Conservation (phyloP, 345 rosid species). For the Noccaea caerulescens region DNA sequence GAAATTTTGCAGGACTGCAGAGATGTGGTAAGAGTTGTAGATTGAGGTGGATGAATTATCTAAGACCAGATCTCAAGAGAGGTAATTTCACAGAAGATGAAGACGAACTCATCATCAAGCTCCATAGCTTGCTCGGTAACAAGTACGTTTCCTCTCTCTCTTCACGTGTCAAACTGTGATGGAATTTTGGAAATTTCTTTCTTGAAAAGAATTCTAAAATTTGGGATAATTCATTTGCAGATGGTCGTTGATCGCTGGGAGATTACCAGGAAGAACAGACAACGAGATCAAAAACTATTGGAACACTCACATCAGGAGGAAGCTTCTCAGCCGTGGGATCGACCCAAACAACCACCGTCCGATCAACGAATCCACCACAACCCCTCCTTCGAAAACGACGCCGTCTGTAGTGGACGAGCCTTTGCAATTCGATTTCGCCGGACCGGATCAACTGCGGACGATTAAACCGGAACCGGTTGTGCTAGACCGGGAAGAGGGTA, state of each 20-base stretch:
- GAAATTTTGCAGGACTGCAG: conserved; percentile 56
- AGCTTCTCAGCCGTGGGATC: conserved; percentile 73
- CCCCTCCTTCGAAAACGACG: conserved; percentile 21
- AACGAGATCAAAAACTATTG: conserved; percentile 89
- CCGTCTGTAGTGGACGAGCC: conserved; percentile 16
- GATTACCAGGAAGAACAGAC: conserved; percentile 87
- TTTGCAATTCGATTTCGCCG: conserved; percentile 23
- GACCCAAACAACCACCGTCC: conserved; percentile 75
- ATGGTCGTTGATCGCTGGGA: conserved; percentile 88
- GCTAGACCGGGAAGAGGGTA: conserved; percentile 28
- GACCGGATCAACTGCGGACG: conserved; percentile 19
- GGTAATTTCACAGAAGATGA: conserved; percentile 83
- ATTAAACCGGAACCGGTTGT: conserved; percentile 40
- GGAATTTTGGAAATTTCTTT: neutral
- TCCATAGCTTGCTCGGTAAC: conserved; percentile 82
- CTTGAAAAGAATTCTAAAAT: neutral
- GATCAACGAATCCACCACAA: conserved; percentile 40
- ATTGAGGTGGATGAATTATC: conserved; percentile 71
- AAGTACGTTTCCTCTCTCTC: conserved; percentile 49
- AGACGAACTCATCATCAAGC: conserved; percentile 79
- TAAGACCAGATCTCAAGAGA: conserved; percentile 83
- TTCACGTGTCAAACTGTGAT: neutral
- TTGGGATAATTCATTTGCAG: conserved; percentile 35
- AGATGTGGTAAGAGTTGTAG: conserved; percentile 91
- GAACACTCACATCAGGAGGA: conserved; percentile 88